Conservation (phyloP, 2,329 filamentous ascomycete species). For the Neocucurbitaria cava region DNA sequence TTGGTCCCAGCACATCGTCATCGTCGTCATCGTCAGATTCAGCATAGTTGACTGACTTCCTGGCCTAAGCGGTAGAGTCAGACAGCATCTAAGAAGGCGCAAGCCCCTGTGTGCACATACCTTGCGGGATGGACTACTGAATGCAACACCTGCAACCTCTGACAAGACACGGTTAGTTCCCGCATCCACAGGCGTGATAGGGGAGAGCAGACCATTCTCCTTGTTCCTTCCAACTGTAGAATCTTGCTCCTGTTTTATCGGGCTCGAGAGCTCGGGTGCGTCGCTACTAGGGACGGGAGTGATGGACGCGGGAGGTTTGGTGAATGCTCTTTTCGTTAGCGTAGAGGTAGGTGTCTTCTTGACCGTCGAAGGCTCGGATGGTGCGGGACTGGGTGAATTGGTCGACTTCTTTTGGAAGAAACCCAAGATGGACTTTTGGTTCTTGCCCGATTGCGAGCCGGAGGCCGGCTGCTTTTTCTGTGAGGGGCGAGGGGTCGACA, state of each 20-base stretch:
- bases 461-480: constrained; percentile 56
- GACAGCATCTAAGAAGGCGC: not conserved
- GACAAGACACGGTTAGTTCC: constrained; percentile 51
- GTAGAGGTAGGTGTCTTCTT: constrained; percentile 36
- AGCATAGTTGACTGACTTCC: constrained; percentile 77
- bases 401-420: constrained; percentile 74
- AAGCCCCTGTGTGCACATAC: constrained; percentile 58
- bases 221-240: constrained; percentile 58
- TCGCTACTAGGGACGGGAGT: constrained; percentile 87
- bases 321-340: constrained; percentile 43
- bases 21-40: constrained; percentile 78
- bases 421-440: constrained; percentile 75
- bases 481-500: constrained; percentile 53
- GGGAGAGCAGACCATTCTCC: constrained; percentile 58
- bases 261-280: constrained; percentile 69
- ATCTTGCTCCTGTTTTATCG: constrained; percentile 68
- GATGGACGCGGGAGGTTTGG: constrained; percentile 50
- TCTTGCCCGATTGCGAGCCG: constrained; percentile 60
- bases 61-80: constrained; percentile 54
- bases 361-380: constrained; percentile 34
- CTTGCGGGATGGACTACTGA: constrained; percentile 81
- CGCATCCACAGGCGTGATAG: constrained; percentile 46
- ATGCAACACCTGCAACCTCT: constrained; percentile 55
- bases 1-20: constrained; percentile 71
- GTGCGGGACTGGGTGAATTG: constrained; percentile 53